Base-by-base conservation (phyloP, 257 asterid genomes). In the Scutellaria baicalensis region DNA sequence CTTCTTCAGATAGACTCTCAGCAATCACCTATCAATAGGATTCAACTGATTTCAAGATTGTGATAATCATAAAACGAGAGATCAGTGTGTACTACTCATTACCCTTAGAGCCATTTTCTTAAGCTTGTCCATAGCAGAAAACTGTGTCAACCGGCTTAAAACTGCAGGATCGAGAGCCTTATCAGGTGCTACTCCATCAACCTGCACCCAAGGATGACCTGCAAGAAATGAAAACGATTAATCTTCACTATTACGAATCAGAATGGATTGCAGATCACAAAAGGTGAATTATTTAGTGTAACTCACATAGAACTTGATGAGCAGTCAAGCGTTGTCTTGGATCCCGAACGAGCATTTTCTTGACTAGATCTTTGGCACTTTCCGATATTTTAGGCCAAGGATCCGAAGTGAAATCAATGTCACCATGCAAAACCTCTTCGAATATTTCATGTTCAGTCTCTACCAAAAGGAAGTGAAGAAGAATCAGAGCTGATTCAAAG, bases 171-270 rank as follows among this genome's bases (percentile, higher is more conserved):
- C 93, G 11, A 90, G 90, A 76, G 93, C 92, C 82, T 81, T 90
- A 77, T 90, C 95, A 1, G 88, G 93, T 42, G 97, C 97, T 43
- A 83, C 90, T 43, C 97, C 97, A 1, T 84, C 88, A 48, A 81
- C 73, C 75, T 79, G 84, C 70, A 88, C 90, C 95, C 95, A 88
- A 17, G 91, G 93, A 75, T 90, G 95, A 81, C 95, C 97, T 90
- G 78, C 79, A 74, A 9, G 38, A 55, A 36, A 17, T 48, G 21
- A 8, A 21, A 12, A 23, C 62, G 21, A 23, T 48, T 31, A 9
- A 40, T 42, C 20, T 51, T 39, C n/a, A 65, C 64, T 13, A 55
- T 23, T 39, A 33, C 36, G 39, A 5, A n/a, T 23, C 20, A 14
- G 5, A 6, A 49, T 13, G 56, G 6, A 20, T 18, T 52, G 20